Conservation (phyloP, 2,329 filamentous ascomycete species). For the Hypoxylon sp. region DNA sequence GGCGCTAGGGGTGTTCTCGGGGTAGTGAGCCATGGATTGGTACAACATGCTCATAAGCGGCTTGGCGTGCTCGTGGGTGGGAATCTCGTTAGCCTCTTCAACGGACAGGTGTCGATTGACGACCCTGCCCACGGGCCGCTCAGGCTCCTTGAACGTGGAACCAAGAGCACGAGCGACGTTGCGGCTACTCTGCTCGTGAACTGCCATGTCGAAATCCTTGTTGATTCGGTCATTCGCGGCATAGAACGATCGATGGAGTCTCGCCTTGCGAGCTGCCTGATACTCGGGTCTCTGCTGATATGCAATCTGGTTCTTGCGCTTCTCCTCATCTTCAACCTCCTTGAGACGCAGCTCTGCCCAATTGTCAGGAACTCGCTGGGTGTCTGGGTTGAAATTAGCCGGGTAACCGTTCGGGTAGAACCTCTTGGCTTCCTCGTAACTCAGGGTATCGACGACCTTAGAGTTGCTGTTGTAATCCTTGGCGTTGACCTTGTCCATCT, state of each 20-base stretch:
- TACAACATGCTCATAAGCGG: slow-evolving; percentile 63
- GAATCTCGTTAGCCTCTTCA: slow-evolving; percentile 58
- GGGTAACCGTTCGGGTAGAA: slow-evolving; percentile 56
- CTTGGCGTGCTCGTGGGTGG: slow-evolving; percentile 58
- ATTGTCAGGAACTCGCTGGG: slow-evolving; percentile 36
- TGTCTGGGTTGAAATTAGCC: slow-evolving; percentile 48
- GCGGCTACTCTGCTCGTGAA: slow-evolving; percentile 53
- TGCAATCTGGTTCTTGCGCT: slow-evolving; percentile 29
- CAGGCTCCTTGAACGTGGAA: slow-evolving; percentile 58
- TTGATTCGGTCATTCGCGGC: slow-evolving; percentile 57
- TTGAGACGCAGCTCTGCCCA: slow-evolving; percentile 45
- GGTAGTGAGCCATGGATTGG: slow-evolving; percentile 46
- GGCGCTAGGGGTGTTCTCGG: slow-evolving; percentile 31
- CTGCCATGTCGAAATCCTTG: slow-evolving; percentile 53
- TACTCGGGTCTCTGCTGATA: slow-evolving; percentile 43
- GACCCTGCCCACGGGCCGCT: slow-evolving; percentile 40
- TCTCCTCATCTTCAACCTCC: slow-evolving; percentile 29
- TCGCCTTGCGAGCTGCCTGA: slow-evolving; percentile 51
- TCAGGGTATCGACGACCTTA: slow-evolving; percentile 54
- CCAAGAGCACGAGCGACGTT: slow-evolving; percentile 55
- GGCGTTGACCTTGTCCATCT: slow-evolving; percentile 12
- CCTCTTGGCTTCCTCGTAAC: slow-evolving; percentile 46
- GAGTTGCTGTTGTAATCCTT: slow-evolving; percentile 31
- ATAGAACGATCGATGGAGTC: slow-evolving; percentile 59
- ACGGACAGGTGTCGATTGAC: slow-evolving; percentile 54